phyloP scores from a whole-genome alignment of 768 basidiomycete genomes.

The Phaffia australis region DNA sequence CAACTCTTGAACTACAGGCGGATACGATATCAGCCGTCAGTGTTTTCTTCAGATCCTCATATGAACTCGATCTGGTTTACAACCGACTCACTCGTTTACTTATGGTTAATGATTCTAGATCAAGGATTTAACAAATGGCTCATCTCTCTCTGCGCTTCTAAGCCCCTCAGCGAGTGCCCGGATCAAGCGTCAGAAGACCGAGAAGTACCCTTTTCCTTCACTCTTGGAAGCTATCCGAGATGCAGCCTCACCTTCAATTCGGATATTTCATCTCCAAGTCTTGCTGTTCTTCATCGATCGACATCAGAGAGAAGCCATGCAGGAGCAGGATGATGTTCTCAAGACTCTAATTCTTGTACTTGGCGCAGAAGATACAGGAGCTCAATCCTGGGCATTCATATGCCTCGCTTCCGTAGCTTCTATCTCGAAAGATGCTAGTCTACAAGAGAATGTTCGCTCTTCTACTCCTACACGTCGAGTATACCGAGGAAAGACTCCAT shows the following conservation, averaged over 20 bases:
- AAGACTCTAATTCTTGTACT: constrained; percentile 52
- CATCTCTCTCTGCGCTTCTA: constrained; percentile 17
- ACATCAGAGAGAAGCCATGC: constrained; percentile 56
- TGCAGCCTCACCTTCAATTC: constrained; percentile 33
- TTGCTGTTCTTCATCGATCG: constrained; percentile 74
- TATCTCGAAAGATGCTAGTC: constrained; percentile 36
- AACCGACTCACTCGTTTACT: constrained; percentile 50
- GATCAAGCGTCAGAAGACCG: constrained; percentile 31
- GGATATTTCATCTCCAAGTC: constrained; percentile 53
- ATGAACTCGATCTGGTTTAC: constrained; percentile 44
- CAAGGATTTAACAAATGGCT: neutral
- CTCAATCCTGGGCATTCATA: constrained; percentile 79
- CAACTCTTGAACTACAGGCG: constrained; percentile 64
- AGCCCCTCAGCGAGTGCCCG: neutral
- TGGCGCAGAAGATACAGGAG: constrained; percentile 50
- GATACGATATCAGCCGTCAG: constrained; percentile 61
- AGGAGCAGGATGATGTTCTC: constrained; percentile 43
- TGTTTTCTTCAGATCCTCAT: constrained; percentile 24
- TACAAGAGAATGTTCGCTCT: neutral
- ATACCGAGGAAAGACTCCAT: neutral
- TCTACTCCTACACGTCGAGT: constrained; percentile 8
- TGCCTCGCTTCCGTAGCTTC: constrained; percentile 63
- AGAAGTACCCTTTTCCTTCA: constrained; percentile 26
- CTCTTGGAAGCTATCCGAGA: constrained; percentile 13
- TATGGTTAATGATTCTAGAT: constrained; percentile 31